These are phyloP conservation scores for Curvularia sp. DNA, from an alignment of 2,329 filamentous ascomycete species.

Conservation along the genomic window DNA sequence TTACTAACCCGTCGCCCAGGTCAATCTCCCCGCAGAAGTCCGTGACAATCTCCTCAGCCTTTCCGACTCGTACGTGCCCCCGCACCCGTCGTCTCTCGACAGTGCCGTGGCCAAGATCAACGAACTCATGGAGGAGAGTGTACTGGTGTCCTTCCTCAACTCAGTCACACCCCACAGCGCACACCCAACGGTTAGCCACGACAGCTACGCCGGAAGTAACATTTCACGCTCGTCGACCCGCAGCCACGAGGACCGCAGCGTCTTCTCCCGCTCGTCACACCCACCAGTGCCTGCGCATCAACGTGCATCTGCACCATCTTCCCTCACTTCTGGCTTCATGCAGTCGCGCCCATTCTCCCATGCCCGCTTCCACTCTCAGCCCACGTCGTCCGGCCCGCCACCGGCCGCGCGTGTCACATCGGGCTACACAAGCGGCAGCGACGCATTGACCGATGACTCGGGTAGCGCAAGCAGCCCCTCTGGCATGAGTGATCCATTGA, in stretches of 20 bases:
- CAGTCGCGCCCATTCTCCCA: slow-evolving; percentile 46
- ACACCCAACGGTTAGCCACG: slow-evolving; percentile 49
- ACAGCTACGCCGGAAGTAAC: slow-evolving; percentile 52
- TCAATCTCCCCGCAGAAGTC: slow-evolving; percentile 83
- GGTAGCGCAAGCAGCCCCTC: slow-evolving; percentile 56
- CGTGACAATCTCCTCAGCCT: slow-evolving; percentile 78
- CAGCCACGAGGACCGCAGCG: slow-evolving; percentile 51
- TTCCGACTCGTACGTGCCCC: slow-evolving; percentile 67
- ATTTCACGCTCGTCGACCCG: slow-evolving; percentile 49
- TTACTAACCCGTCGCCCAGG: slow-evolving; percentile 36
- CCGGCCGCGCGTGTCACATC: slow-evolving; percentile 36
- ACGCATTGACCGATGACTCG: slow-evolving; percentile 67
- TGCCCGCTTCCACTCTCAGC: slow-evolving; percentile 48
- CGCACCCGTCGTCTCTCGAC: slow-evolving; percentile 76
- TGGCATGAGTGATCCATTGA: slow-evolving; percentile 69
- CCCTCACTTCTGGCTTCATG: slow-evolving; percentile 49
- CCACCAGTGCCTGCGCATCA: slow-evolving; percentile 44
- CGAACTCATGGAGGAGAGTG: slow-evolving; percentile 97
- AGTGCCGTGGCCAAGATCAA: slow-evolving; percentile 87
- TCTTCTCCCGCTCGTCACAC: slow-evolving; percentile 39
- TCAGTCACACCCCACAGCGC: slow-evolving; percentile 61
- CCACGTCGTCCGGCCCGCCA: slow-evolving; percentile 42
- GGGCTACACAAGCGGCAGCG: slow-evolving; percentile 53
- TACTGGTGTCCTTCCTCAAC: slow-evolving; percentile 90
- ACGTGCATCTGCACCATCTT: slow-evolving; percentile 50